Conservation (phyloP, 495 filamentous ascomycete genomes). For the Podospora pseudoanserina region DNA sequence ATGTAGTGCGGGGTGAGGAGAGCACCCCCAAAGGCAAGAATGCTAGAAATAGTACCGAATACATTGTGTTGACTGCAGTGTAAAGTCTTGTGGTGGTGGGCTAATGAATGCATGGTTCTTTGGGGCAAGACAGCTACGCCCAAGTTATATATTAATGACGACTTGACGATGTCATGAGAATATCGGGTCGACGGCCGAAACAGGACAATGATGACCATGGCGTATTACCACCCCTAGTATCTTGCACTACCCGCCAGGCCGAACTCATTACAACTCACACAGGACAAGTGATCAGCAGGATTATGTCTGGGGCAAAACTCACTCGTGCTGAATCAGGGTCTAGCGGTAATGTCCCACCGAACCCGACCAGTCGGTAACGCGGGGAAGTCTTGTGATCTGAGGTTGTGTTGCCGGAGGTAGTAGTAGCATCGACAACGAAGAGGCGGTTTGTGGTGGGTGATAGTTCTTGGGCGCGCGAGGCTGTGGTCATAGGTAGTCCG, state of each 20-base stretch:
- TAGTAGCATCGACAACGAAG: neutral
- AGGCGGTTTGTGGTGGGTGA: neutral
- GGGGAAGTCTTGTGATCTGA: neutral
- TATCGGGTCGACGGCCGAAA: neutral
- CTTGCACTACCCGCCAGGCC: neutral
- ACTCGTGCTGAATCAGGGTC: neutral
- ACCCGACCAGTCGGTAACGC: neutral
- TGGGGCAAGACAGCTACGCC: neutral
- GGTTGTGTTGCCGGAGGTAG: neutral
- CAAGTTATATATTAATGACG: neutral
- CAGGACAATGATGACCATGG: neutral
- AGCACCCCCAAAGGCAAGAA: neutral
- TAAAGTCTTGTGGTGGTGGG: neutral
- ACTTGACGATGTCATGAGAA: neutral
- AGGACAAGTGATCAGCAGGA: neutral
- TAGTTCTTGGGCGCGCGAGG: neutral
- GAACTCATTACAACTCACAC: neutral
- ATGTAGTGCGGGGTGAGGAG: constrained; percentile 3
- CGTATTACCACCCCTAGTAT: neutral
- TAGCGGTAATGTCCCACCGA: neutral
- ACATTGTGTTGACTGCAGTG: neutral
- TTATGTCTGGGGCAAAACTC: neutral
- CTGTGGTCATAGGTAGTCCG: neutral
- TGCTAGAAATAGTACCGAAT: neutral
- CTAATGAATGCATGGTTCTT: neutral